Percentiles rank a stretch among this genome's conserved stretches.
phyloP scores from a whole-genome alignment of 2,329 filamentous ascomycete species.

The Penicillium sp. region DNA sequence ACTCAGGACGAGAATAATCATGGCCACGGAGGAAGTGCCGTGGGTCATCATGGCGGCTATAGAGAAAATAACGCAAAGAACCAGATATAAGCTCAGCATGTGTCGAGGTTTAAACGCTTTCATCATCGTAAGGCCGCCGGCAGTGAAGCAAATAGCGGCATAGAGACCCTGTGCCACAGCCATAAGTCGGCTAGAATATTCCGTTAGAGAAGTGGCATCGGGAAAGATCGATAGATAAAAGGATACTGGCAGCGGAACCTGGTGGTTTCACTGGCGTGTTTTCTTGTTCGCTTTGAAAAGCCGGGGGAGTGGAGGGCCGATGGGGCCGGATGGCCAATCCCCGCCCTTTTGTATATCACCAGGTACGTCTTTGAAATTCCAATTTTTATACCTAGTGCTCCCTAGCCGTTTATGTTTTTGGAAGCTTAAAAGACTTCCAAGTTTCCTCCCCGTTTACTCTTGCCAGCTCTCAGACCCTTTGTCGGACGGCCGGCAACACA shows the following conservation, averaged over 20 bases:
- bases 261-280: neutral
- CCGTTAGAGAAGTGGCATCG: neutral
- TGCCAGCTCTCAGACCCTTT: neutral
- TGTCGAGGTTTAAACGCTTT: constrained; percentile 52
- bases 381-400: neutral
- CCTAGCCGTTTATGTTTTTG: neutral
- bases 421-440: neutral
- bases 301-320: neutral
- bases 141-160: constrained; percentile 58
- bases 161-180: constrained; percentile 61
- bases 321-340: neutral
- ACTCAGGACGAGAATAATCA: constrained; percentile 44
- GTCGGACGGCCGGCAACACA: neutral
- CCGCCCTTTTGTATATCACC: neutral
- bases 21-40: constrained; percentile 53
- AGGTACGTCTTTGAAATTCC: neutral
- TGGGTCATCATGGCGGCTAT: constrained; percentile 53
- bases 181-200: constrained; percentile 48
- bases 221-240: neutral
- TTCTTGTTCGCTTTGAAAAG: neutral
- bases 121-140: constrained; percentile 56
- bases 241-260: neutral
- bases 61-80: constrained; percentile 55
- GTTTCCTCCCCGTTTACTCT: neutral
- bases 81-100: constrained; percentile 56